These are phyloP conservation scores for Cladosporium sp. DNA, from an alignment of 2,329 filamentous ascomycete species.

Conservation along the genomic window DNA sequence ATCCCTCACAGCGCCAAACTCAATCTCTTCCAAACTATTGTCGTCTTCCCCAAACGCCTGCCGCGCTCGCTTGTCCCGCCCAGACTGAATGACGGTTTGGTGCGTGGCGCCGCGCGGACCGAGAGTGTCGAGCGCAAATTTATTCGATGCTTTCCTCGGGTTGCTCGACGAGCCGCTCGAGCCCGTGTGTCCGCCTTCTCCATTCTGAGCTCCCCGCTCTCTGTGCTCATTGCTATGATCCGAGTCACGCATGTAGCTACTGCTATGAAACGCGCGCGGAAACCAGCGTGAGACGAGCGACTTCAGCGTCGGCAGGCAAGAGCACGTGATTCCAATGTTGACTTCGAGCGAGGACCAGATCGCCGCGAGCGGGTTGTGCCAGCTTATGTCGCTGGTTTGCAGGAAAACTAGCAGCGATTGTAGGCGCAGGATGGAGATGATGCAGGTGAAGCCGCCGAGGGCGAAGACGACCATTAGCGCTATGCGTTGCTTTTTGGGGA, in stretches of 20 bases:
- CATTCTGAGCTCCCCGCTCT: too few species aligned
- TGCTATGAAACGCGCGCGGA: slow-evolving; percentile 30
- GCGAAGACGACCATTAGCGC: slow-evolving; percentile 34
- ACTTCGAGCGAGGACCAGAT: slow-evolving; percentile 35
- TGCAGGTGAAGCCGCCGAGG: slow-evolving; percentile 30
- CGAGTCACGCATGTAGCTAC: slow-evolving; percentile 3
- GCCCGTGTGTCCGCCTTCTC: neutral
- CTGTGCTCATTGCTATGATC: slow-evolving; percentile 2
- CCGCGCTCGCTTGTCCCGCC: neutral
- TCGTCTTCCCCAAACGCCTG: neutral
- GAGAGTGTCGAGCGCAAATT: neutral
- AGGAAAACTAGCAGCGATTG: slow-evolving; percentile 26
- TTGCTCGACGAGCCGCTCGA: slow-evolving; percentile 2
- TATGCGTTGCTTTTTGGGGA: slow-evolving; percentile 30
- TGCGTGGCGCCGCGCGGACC: neutral
- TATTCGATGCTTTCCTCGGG: neutral
- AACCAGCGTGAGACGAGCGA: slow-evolving; percentile 33
- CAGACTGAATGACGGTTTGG: neutral
- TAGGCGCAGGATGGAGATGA: slow-evolving; percentile 31
- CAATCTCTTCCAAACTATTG: slow-evolving; percentile 7
- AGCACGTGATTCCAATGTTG: slow-evolving; percentile 34
- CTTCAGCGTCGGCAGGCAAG: slow-evolving; percentile 37
- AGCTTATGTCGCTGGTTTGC: slow-evolving; percentile 24
- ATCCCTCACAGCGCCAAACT: neutral
- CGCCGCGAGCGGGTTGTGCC: slow-evolving; percentile 30